A percentile compares a stretch with the other conserved stretches of the same genome.
These are phyloP conservation scores for Hypoxylon sp. DNA, from an alignment of 2,329 filamentous ascomycete genomes.

Conservation along the genomic window DNA sequence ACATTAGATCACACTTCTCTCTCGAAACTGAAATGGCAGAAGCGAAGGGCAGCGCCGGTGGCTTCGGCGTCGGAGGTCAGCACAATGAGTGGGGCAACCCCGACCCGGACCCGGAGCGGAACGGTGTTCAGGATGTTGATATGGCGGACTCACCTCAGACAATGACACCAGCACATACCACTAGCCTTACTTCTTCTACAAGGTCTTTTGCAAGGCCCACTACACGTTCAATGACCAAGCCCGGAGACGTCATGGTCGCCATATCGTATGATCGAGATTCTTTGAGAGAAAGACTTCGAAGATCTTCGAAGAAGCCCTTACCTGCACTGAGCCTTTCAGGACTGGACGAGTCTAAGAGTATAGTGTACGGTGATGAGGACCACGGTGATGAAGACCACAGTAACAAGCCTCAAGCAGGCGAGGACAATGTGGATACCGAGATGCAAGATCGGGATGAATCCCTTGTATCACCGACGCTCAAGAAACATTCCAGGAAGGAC, in stretches of 20 bases:
- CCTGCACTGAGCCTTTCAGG: slow-evolving; percentile 27
- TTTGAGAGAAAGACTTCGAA: slow-evolving; percentile 35
- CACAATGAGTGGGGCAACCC: not conserved
- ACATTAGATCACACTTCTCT: not conserved
- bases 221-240: slow-evolving; percentile 40
- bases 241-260: slow-evolving; percentile 2
- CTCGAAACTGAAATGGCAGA: slow-evolving; percentile 5
- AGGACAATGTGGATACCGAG: slow-evolving; percentile 3
- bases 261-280: slow-evolving; percentile 24
- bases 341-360: slow-evolving; percentile 45
- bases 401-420: slow-evolving; percentile 5
- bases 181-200: slow-evolving; percentile 1
- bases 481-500: slow-evolving; percentile 5
- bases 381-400: slow-evolving; percentile 13
- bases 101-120: slow-evolving; percentile 1
- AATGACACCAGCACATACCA: slow-evolving; percentile 25
- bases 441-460: slow-evolving; percentile 3
- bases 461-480: slow-evolving; percentile 4
- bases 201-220: slow-evolving; percentile 26
- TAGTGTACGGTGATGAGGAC: slow-evolving; percentile 29
- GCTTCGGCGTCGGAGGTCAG: not conserved
- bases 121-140: slow-evolving; percentile 10
- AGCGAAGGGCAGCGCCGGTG: not conserved
- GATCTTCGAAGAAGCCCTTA: slow-evolving; percentile 18
- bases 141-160: slow-evolving; percentile 23